Evolutionary conservation across 2,329 filamentous ascomycete genomes (phyloP), one percentile per base, ranked within the genome.

Genomic region (Aspergillus sp.): DNA sequence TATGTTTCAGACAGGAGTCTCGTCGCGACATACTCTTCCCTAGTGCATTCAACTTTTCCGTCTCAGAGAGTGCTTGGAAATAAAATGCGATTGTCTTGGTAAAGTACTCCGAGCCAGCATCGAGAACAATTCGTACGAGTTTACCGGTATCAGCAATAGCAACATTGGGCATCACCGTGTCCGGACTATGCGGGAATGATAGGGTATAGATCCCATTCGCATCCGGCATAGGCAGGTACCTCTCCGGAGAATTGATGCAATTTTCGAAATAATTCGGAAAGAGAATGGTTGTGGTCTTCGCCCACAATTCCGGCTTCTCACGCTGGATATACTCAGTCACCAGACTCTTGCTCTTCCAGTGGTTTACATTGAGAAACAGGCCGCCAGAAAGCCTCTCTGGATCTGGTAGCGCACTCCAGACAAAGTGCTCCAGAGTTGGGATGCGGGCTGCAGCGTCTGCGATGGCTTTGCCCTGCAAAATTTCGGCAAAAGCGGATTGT

Each of bases 211-310:
- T 33, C 2, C 48, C 48, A 5, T 17, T 15, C 13, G 41, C 41
- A 37, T 47, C 41, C 45, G 47, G 38, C 4, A 44, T 19, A n/a
- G 50, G 45, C 5, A 53, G 33, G 37, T 53, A 53, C 25, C 45
- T 30, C 3, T 48, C 44, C 2, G 50, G 50, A 23, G 10, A 3
- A 2, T 43, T 50, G 38, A 53, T 20, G 13, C 44, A 48, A 25
- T 53, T 53, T 27, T 53, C 50, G 17, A 53, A 53, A 22, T 53
- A 50, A 30, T 48, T 48, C 5, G 46, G 46, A 41, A 48, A 48
- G 43, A 50, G 46, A 25, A 45, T 42, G 17, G 41, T 35, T 2
- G 51, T 43, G 19, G 46, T 53, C 38, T 49, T 48, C 2, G 49
- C 45, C 49, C 49, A 49, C 15, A 51, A n/a, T 0, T 43, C 44